Base-by-base conservation (phyloP, 805 yeast species). In the Candida odintsovae region DNA sequence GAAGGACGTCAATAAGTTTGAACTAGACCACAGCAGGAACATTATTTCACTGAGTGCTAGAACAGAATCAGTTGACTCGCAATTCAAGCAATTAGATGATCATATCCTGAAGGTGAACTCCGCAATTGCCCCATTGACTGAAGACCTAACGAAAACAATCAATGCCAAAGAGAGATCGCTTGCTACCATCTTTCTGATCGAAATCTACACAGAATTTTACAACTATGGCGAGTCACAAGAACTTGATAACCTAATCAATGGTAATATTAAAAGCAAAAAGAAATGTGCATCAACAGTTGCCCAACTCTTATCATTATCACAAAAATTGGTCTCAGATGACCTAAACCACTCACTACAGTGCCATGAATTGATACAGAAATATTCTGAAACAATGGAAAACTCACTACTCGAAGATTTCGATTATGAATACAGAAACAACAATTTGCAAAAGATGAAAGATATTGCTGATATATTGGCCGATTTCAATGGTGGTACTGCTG, bases 401-500 rank as follows among this genome's bases (percentile, higher is more conserved):
- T 76, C 78, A 26, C 68, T 90, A 45, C 68, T 92, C 43, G 78
- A 77, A 37, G 77, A 78, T 46, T 92, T 92, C 55, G 85, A 83
- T 55, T 71, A 75, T 21, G 88, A 89, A n/a, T 86, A 86, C 54
- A 77, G 80, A 47, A 77, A 76, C 22, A 82, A 80, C 50, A 83
- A 88, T 54, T 76, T 80, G 54, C 70, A 71, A n/a, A 78, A 77
- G 45, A 82, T 94, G 84, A 81, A 78, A 56, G 89, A 83, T 47
- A 76, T 82, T 22, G 88, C 97, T 0, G 79, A 78, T 43, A 77
- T 90, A 16, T 70, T 90, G 42, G 77, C 81, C 44, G 86, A 82
- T 50, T 92, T 82, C 69, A 90, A 92, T 59, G 92, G 89, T 18
- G 97, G 97, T 12, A 73, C 78, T 11, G 82, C 84, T 48, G 92